Base-by-base conservation (phyloP, 495 filamentous ascomycete genomes). In the Tuber indicum region DNA sequence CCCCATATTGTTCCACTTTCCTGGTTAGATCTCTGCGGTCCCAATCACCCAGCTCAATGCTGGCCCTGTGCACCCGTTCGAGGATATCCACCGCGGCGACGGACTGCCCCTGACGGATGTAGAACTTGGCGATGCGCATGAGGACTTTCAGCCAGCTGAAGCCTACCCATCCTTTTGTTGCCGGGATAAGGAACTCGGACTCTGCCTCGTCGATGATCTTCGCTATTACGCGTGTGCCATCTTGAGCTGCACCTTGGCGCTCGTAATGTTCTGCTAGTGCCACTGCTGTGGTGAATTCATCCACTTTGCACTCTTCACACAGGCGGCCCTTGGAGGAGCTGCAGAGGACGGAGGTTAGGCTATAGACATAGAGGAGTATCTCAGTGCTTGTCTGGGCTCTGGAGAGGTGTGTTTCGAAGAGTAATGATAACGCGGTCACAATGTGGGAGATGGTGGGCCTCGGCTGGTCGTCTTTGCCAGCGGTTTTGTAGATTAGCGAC, bases 391-490 rank as follows among this genome's bases (percentile, higher is more conserved):
- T 66, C 58, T 66, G 58, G 4, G 58, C 12, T 12, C 26, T 17
- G 3, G 58, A 66, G 26, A 66, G 58, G 16, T 66, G 58, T 14
- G 58, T 66, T 66, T 66, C 58, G 58, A 36, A 66, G 58, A 66
- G 58, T 14, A 66, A 8, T 66, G 58, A 66, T 8, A 66, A 7
- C 1, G n/a, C 26, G 26, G 58, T 36, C 26, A 66, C 58, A 19
- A 66, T 66, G 32, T 36, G 58, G 58, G 58, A 66, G 58, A 66
- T 66, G 26, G 58, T 36, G 58, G 58, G 58, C 26, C 58, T 66
- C 58, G 58, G 58, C 58, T 66, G 58, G 58, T 66, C 58, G 58
- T 66, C 58, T 36, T 66, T 66, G 58, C 58, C 58, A 36, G 58
- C 58, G 26, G 58, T 66, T 26, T 36, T 66, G 58, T 66, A 66